Percentiles rank a stretch among this genome's conserved stretches.
phyloP scores from a whole-genome alignment of 1,284 basidiomycete genomes.

The Trametes polyzona region DNA sequence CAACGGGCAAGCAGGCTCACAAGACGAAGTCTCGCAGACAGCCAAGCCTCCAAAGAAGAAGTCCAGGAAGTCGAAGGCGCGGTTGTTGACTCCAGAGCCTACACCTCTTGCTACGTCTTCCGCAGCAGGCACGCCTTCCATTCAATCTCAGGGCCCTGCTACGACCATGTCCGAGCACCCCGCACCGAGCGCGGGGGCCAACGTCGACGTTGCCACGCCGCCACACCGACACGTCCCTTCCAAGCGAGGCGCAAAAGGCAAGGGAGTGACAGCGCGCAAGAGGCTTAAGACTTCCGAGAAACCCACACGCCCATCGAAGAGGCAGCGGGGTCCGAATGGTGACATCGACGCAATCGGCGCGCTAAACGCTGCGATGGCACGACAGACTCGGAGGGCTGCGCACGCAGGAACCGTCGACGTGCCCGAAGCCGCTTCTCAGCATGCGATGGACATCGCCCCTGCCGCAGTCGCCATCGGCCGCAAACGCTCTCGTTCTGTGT shows the following conservation, averaged over 20 bases:
- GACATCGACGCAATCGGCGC: not conserved
- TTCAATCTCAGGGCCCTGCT: not conserved
- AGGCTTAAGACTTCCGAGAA: not conserved
- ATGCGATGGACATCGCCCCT: not conserved
- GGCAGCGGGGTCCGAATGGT: slow-evolving; percentile 4
- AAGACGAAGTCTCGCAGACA: not conserved
- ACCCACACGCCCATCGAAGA: slow-evolving; percentile 6
- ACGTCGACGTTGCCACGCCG: not conserved
- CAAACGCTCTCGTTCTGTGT: not conserved
- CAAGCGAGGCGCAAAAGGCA: not conserved
- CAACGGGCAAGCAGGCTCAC: not conserved
- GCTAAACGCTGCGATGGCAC: slow-evolving; percentile 1
- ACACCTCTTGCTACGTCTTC: not conserved
- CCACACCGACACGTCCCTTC: not conserved
- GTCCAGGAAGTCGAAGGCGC: slow-evolving; percentile 2
- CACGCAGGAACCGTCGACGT: not conserved
- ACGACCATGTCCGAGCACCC: not conserved
- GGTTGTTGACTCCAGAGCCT: not conserved
- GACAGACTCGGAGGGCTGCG: not conserved
- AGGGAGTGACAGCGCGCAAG: not conserved
- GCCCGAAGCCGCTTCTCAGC: not conserved
- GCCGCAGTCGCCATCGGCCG: not conserved
- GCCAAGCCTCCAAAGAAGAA: not conserved
- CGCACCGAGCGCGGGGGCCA: not conserved
- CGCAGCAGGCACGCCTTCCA: not conserved